Conservation (phyloP, 1,284 basidiomycete species). For the Trichosporon sp. region DNA sequence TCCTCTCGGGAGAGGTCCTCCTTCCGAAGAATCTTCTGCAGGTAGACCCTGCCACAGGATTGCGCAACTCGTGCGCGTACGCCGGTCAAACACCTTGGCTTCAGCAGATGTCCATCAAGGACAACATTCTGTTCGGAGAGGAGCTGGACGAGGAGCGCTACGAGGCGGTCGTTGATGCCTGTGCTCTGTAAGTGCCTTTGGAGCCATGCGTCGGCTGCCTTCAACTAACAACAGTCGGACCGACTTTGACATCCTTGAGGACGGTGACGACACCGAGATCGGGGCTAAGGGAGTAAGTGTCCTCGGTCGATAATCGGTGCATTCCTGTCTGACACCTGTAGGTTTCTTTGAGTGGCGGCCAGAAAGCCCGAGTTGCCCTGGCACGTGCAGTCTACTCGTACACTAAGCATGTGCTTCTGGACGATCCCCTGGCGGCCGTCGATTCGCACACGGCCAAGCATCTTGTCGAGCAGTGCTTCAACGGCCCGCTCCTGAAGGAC, state of each 20-base stretch:
- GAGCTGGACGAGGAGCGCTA: conserved; percentile 64
- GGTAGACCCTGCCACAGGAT: conserved; percentile 58
- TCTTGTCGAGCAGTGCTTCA: conserved; percentile 61
- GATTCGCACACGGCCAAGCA: conserved; percentile 83
- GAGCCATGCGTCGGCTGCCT: neutral
- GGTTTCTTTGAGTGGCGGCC: conserved; percentile 62
- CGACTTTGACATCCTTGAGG: conserved; percentile 71
- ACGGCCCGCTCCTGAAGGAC: conserved; percentile 59
- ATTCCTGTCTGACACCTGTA: conserved; percentile 12
- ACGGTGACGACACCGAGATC: conserved; percentile 71
- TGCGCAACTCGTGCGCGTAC: conserved; percentile 74
- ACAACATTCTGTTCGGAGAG: conserved; percentile 67
- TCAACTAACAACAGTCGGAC: conserved; percentile 29
- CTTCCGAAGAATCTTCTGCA: conserved; percentile 62
- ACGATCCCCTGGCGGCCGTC: conserved; percentile 81
- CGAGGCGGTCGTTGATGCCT: conserved; percentile 67
- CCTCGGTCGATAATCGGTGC: neutral
- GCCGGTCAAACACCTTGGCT: conserved; percentile 83
- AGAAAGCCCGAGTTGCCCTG: conserved; percentile 65
- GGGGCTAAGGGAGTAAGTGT: conserved; percentile 61
- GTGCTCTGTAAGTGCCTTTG: conserved; percentile 58
- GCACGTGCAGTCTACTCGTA: conserved; percentile 55
- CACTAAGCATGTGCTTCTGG: conserved; percentile 68
- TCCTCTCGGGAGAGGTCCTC: conserved; percentile 58
- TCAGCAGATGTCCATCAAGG: conserved; percentile 55